Base-by-base conservation (phyloP, 2,329 filamentous ascomycete species). In the Magnaporthiopsis incrustans region DNA sequence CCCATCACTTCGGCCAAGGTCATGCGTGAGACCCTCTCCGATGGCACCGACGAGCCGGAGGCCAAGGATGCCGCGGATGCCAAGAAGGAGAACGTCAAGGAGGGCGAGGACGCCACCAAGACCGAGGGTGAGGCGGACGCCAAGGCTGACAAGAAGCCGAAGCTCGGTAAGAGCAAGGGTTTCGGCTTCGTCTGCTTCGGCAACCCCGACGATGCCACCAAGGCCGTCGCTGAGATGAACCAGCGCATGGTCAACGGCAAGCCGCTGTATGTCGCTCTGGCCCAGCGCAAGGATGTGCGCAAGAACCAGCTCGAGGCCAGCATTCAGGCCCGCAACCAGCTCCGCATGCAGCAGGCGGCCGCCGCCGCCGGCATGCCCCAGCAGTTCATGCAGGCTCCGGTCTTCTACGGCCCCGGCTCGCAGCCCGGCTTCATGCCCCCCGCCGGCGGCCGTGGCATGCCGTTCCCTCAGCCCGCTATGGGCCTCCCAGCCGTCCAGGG, bases 161-260 rank as follows among this genome's bases (percentile, higher is more conserved):
- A 84, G 77, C 85, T 96, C 66, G 95, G 95, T 77, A 98, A 98
- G 90, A 97, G 92, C 89, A 99, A 98, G 85, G 95, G 95, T 77
- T 99, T 99, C 77, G 95, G 95, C 73, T 99, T 99, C 78, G 95
- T 99, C 75, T 99, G 95, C 90, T 99, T 99, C 84, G 95, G 91
- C 86, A 98, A 96, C 85, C 93, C 95, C 66, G 95, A 99, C 73
- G 95, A 99, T 78, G 95, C 95, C 69, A 97, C 94, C 81, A 98
- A 98, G 87, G 95, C 95, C 69, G 94, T 99, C 69, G 92, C 93
- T 67, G 95, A 99, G 80, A 97, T 98, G 92, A 99, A 99, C 85
- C 94, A 98, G 85, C 92, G 95, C 79, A 99, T 99, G 95, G 85
- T 98, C 71, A 90, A 93, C 77, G 86, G 86, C 81, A 99, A 99